Evolutionary conservation across 2,329 filamentous ascomycete genomes (phyloP).

Genomic region (Alternaria postmessia): DNA sequence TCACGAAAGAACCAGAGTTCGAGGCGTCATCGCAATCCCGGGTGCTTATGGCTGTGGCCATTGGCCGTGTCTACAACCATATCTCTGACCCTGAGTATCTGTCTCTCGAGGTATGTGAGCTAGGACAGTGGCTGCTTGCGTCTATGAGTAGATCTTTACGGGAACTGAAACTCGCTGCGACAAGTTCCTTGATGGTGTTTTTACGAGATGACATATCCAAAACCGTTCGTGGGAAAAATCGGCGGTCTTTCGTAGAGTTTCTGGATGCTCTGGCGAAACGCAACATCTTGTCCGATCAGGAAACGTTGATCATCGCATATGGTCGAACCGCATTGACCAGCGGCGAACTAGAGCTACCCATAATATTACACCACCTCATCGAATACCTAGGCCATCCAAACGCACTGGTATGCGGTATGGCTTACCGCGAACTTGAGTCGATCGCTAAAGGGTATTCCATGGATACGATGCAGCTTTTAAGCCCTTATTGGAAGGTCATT

Average conservation of each 20-base stretch:
- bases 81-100: conserved; percentile 66
- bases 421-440: conserved; percentile 82
- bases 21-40: conserved; percentile 40
- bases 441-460: conserved; percentile 72
- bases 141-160: conserved; percentile 83
- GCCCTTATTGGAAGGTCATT: conserved; percentile 87
- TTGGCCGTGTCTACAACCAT: conserved; percentile 75
- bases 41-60: conserved; percentile 46
- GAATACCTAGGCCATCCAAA: conserved; percentile 89
- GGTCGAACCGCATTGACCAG: conserved; percentile 80
- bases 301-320: conserved; percentile 86
- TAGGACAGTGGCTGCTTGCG: conserved; percentile 83
- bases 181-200: conserved; percentile 72
- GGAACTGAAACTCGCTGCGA: conserved; percentile 84
- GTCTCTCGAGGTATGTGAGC: conserved; percentile 70
- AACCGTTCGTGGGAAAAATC: conserved; percentile 67
- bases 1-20: conserved; percentile 42
- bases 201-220: conserved; percentile 60
- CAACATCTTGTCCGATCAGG: conserved; percentile 72
- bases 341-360: conserved; percentile 82
- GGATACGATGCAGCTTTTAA: conserved; percentile 74
- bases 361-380: conserved; percentile 82
- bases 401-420: conserved; percentile 77
- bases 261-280: conserved; percentile 77
- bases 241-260: conserved; percentile 73